Evolutionary conservation across 2,329 filamentous ascomycete species (phyloP), one percentile per base, ranked within the genome.

Genomic region (Cephalotrichum gorgonifer): DNA sequence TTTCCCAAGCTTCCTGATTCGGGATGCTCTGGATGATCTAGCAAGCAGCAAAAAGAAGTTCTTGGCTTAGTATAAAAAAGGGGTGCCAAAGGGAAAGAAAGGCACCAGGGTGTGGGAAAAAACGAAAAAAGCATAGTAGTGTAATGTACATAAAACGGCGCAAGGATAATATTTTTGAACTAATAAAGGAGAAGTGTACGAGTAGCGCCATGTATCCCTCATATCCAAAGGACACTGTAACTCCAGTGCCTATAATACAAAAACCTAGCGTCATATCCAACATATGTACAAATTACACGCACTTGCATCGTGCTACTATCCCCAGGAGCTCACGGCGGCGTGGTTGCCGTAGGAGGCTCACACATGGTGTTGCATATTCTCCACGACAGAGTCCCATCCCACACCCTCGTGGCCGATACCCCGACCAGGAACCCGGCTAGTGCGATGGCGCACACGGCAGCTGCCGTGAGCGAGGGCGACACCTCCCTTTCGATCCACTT

Each of bases 1-100:
- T n/a, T n/a, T n/a, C n/a, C n/a, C 17, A 49, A 95, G 90, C 59
- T 97, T 95, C 64, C 70, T 97, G 53, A 71, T 95, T 53, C 90
- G 81, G 65, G 90, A 96, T 64, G 81, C 88, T 4, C 79, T 86
- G 59, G 85, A 94, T 58, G 90, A 95, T 58, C 75, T 95, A 57
- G 78, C 85, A 39, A 77, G 76, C 48, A 68, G 60, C 53, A 76
- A 81, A 58, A 76, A 26, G 35, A 30, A 20, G 33, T 38, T 27
- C 25, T 17, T 20, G 35, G 39, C 46, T 17, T 41, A 42, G 42
- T 17, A 38, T 6, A 47, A 22, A 20, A n/a, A n/a, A n/a, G n/a
- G n/a, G n/a, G n/a, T n/a, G n/a, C n/a, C n/a, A n/a, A n/a, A n/a
- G n/a, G n/a, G 33, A 43, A 20, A 25, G 27, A 41, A 30, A 45